These are phyloP conservation scores for Pythium rhizo-oryzae DNA, from an alignment of 352 stramenopile species.

Conservation along the genomic window DNA sequence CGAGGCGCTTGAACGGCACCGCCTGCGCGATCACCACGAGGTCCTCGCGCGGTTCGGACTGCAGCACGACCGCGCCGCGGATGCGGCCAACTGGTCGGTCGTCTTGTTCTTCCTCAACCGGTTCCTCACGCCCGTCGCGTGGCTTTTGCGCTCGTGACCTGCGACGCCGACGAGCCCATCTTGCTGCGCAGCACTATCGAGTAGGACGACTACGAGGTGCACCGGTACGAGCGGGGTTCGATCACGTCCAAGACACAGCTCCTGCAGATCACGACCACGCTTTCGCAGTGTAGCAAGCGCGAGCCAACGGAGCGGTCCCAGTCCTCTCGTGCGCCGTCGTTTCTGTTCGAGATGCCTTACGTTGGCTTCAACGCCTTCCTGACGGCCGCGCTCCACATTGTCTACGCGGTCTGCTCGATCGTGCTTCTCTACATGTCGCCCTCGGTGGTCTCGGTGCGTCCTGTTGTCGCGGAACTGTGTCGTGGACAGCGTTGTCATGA, in stretches of 20 bases:
- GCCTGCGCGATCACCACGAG: constrained; percentile 4
- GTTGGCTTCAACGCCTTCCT: constrained; percentile 70
- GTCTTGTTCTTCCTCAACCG: constrained; percentile 28
- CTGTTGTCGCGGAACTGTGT: no score
- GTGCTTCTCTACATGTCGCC: constrained; percentile 81
- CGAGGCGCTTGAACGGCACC: not conserved
- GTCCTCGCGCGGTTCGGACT: not conserved
- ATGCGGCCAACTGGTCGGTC: constrained; percentile 4
- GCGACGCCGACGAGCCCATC: constrained; percentile 19
- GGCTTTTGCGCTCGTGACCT: constrained; percentile 15
- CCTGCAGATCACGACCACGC: constrained; percentile 3
- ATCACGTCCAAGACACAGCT: not conserved
- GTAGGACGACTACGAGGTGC: constrained; percentile 22
- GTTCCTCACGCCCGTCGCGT: constrained; percentile 18
- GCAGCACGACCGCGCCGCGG: not conserved
- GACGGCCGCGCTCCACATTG: constrained; percentile 59
- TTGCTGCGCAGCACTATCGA: constrained; percentile 25
- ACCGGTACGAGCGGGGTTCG: not conserved
- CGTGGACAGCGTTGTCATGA: not conserved
- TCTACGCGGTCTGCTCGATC: constrained; percentile 78
- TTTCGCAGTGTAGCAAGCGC: constrained; percentile 6
- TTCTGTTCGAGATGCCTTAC: constrained; percentile 69
- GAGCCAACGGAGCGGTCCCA: not conserved
- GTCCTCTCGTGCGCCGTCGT: constrained; percentile 68
- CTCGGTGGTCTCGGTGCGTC: constrained; percentile 72